Base-by-base conservation (phyloP, 2,329 filamentous ascomycete genomes). In the Ceratocystis variospora region DNA sequence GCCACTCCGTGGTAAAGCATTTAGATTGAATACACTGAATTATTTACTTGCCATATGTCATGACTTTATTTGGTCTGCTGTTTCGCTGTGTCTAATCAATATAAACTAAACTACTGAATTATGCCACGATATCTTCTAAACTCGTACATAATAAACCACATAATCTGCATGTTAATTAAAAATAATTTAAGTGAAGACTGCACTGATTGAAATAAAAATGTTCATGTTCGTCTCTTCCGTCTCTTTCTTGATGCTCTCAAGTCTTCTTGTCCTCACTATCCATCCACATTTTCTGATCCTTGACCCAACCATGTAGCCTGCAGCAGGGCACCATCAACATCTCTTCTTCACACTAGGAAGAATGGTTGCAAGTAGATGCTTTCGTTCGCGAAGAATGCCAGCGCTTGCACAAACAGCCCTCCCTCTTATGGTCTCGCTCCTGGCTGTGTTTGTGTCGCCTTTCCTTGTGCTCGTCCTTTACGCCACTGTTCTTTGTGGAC, bases 21-120 rank as follows among this genome's bases (percentile, higher is more conserved):
- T 8, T 59, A 19, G 28, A n/a, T 31, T 33, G 55, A 59, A 59
- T 59, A 59, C 28, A 37, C 55, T 59, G 55, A 59, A 19, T 59
- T 17, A 59, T 59, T 5, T 33, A n/a, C 48, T 41, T 37, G 15
- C 25, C 15, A 59, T 37, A 31, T 41, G 10, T 41, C 4, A 15
- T 41, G 37, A 41, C 15, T 41, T 41, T 41, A 41, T 41, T 10
- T 41, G 12, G 37, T 12, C 37, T 41, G 12, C 10, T 41, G 10
- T 15, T 41, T 15, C 10, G 12, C 37, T 41, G 37, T 12, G 37
- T 3, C 37, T 15, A 41, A 41, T 15, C 37, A 41, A 41, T 4
- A 41, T 15, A 12, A 41, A 15, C 12, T 15, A 12, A 41, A 15
- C 12, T 41, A 41, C 37, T 41, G 12, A 5, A 15, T 41, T 4